Evolutionary conservation across 371 early-diverging fungal species (phyloP).

Genomic region (Chytridiales sp.): DNA sequence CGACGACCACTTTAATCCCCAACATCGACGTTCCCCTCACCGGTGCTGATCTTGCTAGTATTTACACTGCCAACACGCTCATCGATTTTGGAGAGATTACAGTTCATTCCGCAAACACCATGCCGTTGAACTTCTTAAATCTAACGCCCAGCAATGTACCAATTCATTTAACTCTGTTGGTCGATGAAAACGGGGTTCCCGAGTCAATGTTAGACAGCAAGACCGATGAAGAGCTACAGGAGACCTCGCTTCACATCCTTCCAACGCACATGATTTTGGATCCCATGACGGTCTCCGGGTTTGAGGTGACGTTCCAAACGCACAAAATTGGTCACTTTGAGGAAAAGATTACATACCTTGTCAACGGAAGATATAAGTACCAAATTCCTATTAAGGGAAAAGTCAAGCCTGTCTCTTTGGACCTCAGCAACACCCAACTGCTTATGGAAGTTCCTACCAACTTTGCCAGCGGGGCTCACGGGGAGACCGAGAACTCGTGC

Average conservation of each 20-base stretch:
- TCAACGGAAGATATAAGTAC: slow-evolving; percentile 48
- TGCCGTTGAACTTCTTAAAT: slow-evolving; percentile 44
- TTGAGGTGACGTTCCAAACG: slow-evolving; percentile 26
- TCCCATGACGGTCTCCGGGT: slow-evolving; percentile 36
- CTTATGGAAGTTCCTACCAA: slow-evolving; percentile 9
- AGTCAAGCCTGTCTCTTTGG: slow-evolving; percentile 30
- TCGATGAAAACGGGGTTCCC: slow-evolving; percentile 8
- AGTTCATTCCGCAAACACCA: slow-evolving; percentile 34
- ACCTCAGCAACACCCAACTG: slow-evolving; percentile 6
- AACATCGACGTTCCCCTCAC: slow-evolving; percentile 30
- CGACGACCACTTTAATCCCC: not conserved
- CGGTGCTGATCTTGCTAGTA: slow-evolving; percentile 31
- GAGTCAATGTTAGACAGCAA: not conserved
- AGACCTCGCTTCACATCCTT: slow-evolving; percentile 2
- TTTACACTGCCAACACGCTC: slow-evolving; percentile 26
- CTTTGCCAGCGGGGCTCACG: not conserved
- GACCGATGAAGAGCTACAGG: not conserved
- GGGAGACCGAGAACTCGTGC: not conserved
- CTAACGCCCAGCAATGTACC: slow-evolving; percentile 21
- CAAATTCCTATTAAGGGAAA: slow-evolving; percentile 34
- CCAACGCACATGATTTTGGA: slow-evolving; percentile 25
- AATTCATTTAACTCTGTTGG: slow-evolving; percentile 32
- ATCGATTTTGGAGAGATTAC: slow-evolving; percentile 43
- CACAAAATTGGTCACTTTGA: slow-evolving; percentile 19
- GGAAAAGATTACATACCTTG: slow-evolving; percentile 36